Evolutionary conservation across 176 grass and related monocot species (phyloP), one percentile per base, ranked within the genome.

Genomic region (Oryza meyeriana): DNA sequence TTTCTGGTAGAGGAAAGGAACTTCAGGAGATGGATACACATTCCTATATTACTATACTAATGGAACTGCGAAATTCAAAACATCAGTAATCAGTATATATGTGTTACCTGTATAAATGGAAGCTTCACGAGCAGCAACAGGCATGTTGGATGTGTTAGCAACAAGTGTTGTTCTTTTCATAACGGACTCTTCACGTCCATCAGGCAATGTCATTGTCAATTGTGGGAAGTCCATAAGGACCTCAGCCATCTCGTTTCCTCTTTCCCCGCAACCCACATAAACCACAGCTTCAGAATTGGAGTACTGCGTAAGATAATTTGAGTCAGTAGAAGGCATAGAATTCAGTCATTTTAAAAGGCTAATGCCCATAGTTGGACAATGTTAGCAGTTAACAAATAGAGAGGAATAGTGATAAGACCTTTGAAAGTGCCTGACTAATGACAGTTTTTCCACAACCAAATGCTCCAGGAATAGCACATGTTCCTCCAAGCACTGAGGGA

Each of bases 371-470:
- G 48, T 11, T 58, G 16, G 20, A 71, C 38, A 59, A 77, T 31
- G 22, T 27, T 65, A 78, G 71, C 45, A 68, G 13, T 47, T 84
- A 44, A 16, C 41, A 34, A 44, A 76, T 59, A 83, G 69, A 48
- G 9, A 22, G 30, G 28, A 75, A 57, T 33, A 38, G 40, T 47
- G 17, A 71, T 35, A 12, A n/a, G 25, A 95, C 90, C 90, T 95
- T 95, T 24, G 93, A 95, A 65, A 95, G 93, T 63, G 93, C 93
- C 79, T 95, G 93, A 84, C 93, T 95, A 76, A 95, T 95, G 69
- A 95, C 93, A 81, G 93, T 95, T 90, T 95, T 95, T 86, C 93
- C 93, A 34, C 93, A 95, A 64, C 93, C 93, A 84, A 95, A 95
- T 57, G 93, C 93, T 86, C 93, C 90, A 75, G 93, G 93, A 88